Conservation (phyloP, 495 filamentous ascomycete genomes). For the Margaritispora aquatica region DNA sequence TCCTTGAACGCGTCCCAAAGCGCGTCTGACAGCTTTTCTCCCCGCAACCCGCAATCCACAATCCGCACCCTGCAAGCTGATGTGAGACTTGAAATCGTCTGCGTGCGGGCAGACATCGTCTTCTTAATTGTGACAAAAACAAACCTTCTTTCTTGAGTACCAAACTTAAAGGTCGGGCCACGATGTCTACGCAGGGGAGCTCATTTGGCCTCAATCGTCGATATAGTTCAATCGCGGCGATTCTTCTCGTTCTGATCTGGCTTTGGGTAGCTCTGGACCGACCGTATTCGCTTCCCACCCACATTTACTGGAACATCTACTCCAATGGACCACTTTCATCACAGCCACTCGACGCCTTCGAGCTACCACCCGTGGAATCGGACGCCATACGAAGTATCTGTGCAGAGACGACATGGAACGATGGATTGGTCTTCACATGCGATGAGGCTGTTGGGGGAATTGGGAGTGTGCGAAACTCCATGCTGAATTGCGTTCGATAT, state of each 20-base stretch:
- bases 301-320: conserved; percentile 6
- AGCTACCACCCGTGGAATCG: conserved; percentile 19
- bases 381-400: conserved; percentile 19
- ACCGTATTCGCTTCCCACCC: conserved; percentile 7
- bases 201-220: conserved; percentile 7
- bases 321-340: conserved; percentile 1
- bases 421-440: conserved; percentile 21
- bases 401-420: conserved; percentile 13
- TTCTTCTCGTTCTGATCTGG: conserved; percentile 9
- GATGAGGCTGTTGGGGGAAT: conserved; percentile 13
- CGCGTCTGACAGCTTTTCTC: neutral
- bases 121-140: neutral
- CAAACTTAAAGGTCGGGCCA: neutral
- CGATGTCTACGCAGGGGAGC: neutral
- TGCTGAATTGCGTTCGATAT: conserved; percentile 24
- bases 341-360: conserved; percentile 7
- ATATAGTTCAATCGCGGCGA: conserved; percentile 4
- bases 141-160: neutral
- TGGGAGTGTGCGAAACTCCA: conserved; percentile 18
- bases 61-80: neutral
- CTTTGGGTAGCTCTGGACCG: conserved; percentile 14
- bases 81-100: neutral
- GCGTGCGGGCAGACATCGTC: neutral
- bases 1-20: neutral
- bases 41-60: no score